Evolutionary conservation across 257 asterid genomes (phyloP).

Genomic region (Verbascum thapsus): DNA sequence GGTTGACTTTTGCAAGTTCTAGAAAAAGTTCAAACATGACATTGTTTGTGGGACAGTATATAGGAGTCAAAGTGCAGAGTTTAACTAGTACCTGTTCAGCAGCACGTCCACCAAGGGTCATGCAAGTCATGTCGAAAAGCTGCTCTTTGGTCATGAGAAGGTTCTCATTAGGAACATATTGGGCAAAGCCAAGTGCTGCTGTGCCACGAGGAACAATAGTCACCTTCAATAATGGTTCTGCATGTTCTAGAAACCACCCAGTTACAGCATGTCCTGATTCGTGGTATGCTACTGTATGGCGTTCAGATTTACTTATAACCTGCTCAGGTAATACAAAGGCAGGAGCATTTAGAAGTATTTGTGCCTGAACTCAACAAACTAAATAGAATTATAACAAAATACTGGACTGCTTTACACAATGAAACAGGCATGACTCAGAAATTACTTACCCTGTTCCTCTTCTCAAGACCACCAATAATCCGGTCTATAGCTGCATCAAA

Average conservation of each 20-base stretch:
- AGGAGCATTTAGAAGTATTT: neutral
- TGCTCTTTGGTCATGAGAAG: slow-evolving; percentile 95
- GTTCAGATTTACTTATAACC: slow-evolving; percentile 89
- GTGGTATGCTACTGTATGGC: slow-evolving; percentile 90
- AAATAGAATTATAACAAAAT: too few relatives aligned
- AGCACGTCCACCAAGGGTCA: slow-evolving; percentile 99
- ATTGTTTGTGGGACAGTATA: too few relatives aligned
- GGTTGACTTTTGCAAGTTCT: too few relatives aligned
- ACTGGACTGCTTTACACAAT: neutral
- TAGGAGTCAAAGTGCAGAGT: neutral
- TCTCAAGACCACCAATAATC: slow-evolving; percentile 89
- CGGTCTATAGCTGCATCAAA: slow-evolving; percentile 91
- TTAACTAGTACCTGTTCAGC: slow-evolving; percentile 80
- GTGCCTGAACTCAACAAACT: too few relatives aligned
- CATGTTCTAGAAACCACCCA: slow-evolving; percentile 90
- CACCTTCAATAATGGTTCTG: slow-evolving; percentile 89
- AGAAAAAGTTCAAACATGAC: too few relatives aligned
- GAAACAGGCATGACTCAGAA: neutral
- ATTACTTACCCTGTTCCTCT: slow-evolving; percentile 73
- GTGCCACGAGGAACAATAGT: slow-evolving; percentile 96
- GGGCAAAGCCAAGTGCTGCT: slow-evolving; percentile 97
- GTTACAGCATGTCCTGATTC: slow-evolving; percentile 97
- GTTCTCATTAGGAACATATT: slow-evolving; percentile 88
- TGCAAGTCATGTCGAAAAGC: slow-evolving; percentile 92
- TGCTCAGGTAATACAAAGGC: slow-evolving; percentile 30